These are phyloP conservation scores for Prototheca wickerhamii DNA, from an alignment of 163 green algal genomes.

Conservation along the genomic window DNA sequence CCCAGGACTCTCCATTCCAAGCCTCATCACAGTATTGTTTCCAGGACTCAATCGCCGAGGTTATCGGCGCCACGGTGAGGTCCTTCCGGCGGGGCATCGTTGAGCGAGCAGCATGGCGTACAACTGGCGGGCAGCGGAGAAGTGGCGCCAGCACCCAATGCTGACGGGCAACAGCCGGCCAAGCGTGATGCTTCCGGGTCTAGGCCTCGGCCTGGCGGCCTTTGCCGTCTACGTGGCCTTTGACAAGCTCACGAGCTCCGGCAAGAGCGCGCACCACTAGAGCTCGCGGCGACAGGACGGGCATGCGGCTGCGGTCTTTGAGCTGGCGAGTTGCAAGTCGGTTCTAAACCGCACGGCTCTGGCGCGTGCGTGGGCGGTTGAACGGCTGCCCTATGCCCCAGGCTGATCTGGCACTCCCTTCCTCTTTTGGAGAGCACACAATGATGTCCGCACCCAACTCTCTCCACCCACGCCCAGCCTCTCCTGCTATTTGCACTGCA, in stretches of 20 bases:
- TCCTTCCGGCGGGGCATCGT: too few species aligned
- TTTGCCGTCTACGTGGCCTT: conserved; percentile 46
- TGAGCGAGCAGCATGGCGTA: conserved; percentile 39
- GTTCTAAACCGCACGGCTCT: too few species aligned
- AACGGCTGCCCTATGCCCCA: too few species aligned
- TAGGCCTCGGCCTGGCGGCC: conserved; percentile 29
- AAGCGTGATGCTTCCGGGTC: conserved; percentile 25
- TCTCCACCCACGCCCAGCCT: neutral
- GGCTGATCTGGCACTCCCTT: too few species aligned
- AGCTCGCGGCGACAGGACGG: too few species aligned
- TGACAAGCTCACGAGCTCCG: conserved; percentile 25
- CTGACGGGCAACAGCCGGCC: conserved; percentile 37
- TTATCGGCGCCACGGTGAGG: too few species aligned
- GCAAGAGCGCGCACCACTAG: conserved; percentile 14
- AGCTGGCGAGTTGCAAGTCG: too few species aligned
- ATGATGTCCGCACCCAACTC: neutral
- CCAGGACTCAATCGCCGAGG: too few species aligned
- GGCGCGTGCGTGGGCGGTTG: too few species aligned
- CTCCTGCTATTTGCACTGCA: neutral
- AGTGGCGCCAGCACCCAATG: conserved; percentile 43
- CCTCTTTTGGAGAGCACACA: neutral
- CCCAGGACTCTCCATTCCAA: too few species aligned
- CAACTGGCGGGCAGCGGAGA: conserved; percentile 38
- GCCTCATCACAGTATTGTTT: too few species aligned
- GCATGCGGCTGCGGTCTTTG: too few species aligned